phyloP scores from a whole-genome alignment of 2,329 filamentous ascomycete genomes.

The Ophiocordyceps unilateralis region DNA sequence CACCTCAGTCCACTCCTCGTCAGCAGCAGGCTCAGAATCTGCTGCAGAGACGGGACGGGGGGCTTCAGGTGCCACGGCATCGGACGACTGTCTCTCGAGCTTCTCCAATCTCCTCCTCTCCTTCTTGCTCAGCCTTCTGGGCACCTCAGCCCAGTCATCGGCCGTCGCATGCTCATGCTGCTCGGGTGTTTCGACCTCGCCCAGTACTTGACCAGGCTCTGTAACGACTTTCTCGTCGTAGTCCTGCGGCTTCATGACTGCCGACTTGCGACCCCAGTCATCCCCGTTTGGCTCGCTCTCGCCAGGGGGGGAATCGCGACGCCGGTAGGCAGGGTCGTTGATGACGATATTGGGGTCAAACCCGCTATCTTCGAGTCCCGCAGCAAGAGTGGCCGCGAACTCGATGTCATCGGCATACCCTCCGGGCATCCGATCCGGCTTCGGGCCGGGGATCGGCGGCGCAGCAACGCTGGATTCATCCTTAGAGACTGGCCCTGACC shows the following conservation, averaged over 20 bases:
- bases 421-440: slow-evolving; percentile 44
- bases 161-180: slow-evolving; percentile 10
- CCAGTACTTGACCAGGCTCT: slow-evolving; percentile 27
- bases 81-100: not conserved
- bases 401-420: slow-evolving; percentile 49
- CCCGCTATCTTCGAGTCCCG: slow-evolving; percentile 49
- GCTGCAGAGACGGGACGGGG: not conserved
- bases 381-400: slow-evolving; percentile 53
- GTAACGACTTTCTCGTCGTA: slow-evolving; percentile 5
- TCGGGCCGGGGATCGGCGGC: slow-evolving; percentile 38
- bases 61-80: not conserved
- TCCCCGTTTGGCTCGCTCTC: slow-evolving; percentile 29
- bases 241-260: slow-evolving; percentile 19
- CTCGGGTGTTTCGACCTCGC: slow-evolving; percentile 28
- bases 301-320: slow-evolving; percentile 45
- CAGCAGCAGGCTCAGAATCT: slow-evolving; percentile 2
- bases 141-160: slow-evolving; percentile 8
- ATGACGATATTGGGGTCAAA: slow-evolving; percentile 57
- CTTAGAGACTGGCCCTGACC: slow-evolving; percentile 8
- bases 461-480: slow-evolving; percentile 25
- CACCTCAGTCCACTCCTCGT: slow-evolving; percentile 9
- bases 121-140: slow-evolving; percentile 26
- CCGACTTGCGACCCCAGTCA: slow-evolving; percentile 32
- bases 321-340: slow-evolving; percentile 44
- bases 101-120: slow-evolving; percentile 19